These are phyloP conservation scores for Ilex aquifolium DNA, from an alignment of 257 asterid genomes.

Conservation along the genomic window DNA sequence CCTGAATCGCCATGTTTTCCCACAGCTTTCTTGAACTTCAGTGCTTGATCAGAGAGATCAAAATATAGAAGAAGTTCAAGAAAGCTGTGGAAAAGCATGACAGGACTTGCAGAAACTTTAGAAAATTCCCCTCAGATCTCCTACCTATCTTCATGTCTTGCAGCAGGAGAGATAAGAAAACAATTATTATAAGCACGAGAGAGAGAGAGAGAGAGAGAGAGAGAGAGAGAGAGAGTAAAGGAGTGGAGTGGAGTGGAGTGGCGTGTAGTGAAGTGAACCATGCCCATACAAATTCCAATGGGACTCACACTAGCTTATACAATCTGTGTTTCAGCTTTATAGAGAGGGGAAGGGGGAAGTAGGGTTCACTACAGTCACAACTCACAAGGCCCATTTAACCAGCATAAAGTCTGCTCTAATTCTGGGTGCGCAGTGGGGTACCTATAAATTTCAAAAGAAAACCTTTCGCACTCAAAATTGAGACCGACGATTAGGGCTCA, in stretches of 20 bases:
- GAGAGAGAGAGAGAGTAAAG: not conserved
- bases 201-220: not conserved
- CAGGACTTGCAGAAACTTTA: conserved; percentile 28
- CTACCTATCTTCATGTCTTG: too few relatives aligned
- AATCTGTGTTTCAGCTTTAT: conserved; percentile 20
- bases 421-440: conserved; percentile 5
- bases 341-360: conserved; percentile 25
- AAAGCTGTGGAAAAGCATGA: conserved; percentile 95
- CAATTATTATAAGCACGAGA: not conserved
- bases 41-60: conserved; percentile 1
- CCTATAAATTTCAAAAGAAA: not conserved
- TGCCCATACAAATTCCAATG: conserved; percentile 17
- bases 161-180: too few relatives aligned
- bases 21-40: conserved; percentile 43
- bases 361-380: conserved; percentile 38
- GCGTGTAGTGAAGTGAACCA: not conserved
- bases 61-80: conserved; percentile 60
- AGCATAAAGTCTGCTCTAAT: conserved; percentile 17
- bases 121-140: too few relatives aligned
- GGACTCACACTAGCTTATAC: conserved; percentile 27
- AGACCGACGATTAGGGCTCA: too few relatives aligned
- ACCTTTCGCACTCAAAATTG: not conserved
- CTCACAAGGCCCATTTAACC: conserved; percentile 31
- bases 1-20: conserved; percentile 32
- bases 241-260: not conserved